Evolutionary conservation across 1,139 yeast genomes (phyloP).

Genomic region (Blastobotrys malaysiensis): DNA sequence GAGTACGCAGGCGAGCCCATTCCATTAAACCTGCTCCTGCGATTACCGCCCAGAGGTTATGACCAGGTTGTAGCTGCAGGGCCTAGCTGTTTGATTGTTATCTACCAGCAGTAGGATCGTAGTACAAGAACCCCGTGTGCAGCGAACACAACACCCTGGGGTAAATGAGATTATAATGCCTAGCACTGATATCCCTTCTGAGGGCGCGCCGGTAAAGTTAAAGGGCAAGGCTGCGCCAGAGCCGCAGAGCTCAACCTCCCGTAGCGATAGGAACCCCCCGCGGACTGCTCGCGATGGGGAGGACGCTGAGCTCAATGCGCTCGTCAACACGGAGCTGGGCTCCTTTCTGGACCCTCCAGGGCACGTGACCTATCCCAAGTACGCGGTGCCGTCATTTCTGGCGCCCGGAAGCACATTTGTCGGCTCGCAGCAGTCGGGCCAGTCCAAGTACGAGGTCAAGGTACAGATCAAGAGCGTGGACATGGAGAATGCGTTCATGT

Average conservation of each 20-base stretch:
- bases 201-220: not conserved
- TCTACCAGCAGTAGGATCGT: no score
- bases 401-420: conserved; percentile 59
- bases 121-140: not conserved
- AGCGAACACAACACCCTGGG: no score
- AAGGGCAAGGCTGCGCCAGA: not conserved
- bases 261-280: not conserved
- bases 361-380: not conserved
- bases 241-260: not conserved
- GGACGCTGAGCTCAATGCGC: not conserved
- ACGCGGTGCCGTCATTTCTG: conserved; percentile 31
- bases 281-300: not conserved
- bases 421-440: conserved; percentile 74
- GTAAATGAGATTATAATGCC: not conserved
- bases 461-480: conserved; percentile 73
- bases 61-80: no score
- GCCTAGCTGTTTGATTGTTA: no score
- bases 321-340: not conserved
- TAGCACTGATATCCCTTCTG: not conserved
- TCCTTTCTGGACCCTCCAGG: not conserved
- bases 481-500: conserved; percentile 51
- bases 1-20: no score
- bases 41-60: no score
- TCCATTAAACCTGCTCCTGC: no score
- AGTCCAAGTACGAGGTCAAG: conserved; percentile 58